A percentile compares a stretch with the other conserved stretches of the same genome.
phyloP scores from a whole-genome alignment of 2,329 filamentous ascomycete species.

The Shiraia sp. region DNA sequence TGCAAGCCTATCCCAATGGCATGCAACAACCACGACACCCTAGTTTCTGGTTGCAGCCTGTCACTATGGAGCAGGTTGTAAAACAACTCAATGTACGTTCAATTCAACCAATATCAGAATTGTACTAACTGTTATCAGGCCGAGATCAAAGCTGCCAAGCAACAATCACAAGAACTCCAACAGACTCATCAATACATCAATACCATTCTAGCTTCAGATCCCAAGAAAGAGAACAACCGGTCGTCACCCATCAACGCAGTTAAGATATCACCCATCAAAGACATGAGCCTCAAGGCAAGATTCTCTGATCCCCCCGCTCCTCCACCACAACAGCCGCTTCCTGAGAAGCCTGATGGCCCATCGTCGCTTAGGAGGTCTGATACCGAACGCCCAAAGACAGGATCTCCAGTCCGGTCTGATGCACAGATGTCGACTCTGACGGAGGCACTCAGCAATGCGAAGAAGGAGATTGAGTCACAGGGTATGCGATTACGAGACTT shows the following conservation, averaged over 20 bases:
- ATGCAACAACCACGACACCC: conserved; percentile 74
- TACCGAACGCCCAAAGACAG: conserved; percentile 71
- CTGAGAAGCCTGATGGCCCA: conserved; percentile 82
- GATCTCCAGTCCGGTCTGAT: conserved; percentile 65
- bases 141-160: conserved; percentile 86
- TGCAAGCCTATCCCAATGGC: conserved; percentile 57
- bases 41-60: conserved; percentile 83
- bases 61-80: conserved; percentile 92
- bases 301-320: conserved; percentile 94
- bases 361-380: conserved; percentile 72
- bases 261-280: conserved; percentile 59
- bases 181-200: conserved; percentile 82
- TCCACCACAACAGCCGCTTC: conserved; percentile 88
- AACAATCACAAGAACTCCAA: conserved; percentile 83
- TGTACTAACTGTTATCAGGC: conserved; percentile 57
- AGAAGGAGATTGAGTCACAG: conserved; percentile 85
- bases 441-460: conserved; percentile 80
- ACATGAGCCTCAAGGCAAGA: conserved; percentile 69
- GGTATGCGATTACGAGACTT: conserved; percentile 77
- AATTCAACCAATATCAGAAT: not conserved
- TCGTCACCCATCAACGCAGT: conserved; percentile 48
- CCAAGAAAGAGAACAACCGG: conserved; percentile 57
- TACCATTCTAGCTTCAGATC: conserved; percentile 73
- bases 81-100: conserved; percentile 77
- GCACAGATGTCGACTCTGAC: conserved; percentile 83